These are phyloP conservation scores for Bisporella sp. DNA, from an alignment of 2,329 filamentous ascomycete genomes.

Conservation along the genomic window DNA sequence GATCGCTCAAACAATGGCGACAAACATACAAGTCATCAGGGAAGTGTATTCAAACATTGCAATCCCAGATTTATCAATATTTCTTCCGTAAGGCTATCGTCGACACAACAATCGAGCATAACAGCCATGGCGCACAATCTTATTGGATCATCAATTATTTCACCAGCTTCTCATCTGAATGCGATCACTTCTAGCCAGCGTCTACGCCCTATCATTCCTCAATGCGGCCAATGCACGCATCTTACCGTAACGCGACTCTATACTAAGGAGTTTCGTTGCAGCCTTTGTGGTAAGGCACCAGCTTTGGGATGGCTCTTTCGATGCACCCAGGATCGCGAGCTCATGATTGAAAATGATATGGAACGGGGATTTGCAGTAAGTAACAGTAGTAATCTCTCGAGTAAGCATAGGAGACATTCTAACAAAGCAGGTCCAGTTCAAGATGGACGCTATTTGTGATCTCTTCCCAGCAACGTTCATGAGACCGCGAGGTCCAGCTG, in stretches of 20 bases:
- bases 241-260: constrained; percentile 61
- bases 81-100: too few relatives aligned
- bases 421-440: constrained; percentile 12
- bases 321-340: constrained; percentile 59
- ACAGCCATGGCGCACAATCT: too few relatives aligned
- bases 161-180: too few relatives aligned
- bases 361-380: constrained; percentile 24
- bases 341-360: constrained; percentile 32
- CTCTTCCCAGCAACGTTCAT: constrained; percentile 11
- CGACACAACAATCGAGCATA: too few relatives aligned
- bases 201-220: constrained; percentile 1
- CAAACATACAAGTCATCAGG: too few relatives aligned
- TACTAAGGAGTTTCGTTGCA: constrained; percentile 44
- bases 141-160: too few relatives aligned
- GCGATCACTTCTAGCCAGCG: too few relatives aligned
- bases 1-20: too few relatives aligned
- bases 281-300: constrained; percentile 47
- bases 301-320: constrained; percentile 66
- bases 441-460: constrained; percentile 19
- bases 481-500: constrained; percentile 16
- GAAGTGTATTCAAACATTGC: too few relatives aligned
- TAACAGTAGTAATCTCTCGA: not conserved
- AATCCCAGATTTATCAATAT: too few relatives aligned
- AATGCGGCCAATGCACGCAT: constrained; percentile 50
- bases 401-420: not conserved